A percentile compares a stretch with the other conserved stretches of the same genome.
These are phyloP conservation scores for Raffaelea deltoideospora DNA, from an alignment of 2,329 filamentous ascomycete genomes.

Conservation along the genomic window DNA sequence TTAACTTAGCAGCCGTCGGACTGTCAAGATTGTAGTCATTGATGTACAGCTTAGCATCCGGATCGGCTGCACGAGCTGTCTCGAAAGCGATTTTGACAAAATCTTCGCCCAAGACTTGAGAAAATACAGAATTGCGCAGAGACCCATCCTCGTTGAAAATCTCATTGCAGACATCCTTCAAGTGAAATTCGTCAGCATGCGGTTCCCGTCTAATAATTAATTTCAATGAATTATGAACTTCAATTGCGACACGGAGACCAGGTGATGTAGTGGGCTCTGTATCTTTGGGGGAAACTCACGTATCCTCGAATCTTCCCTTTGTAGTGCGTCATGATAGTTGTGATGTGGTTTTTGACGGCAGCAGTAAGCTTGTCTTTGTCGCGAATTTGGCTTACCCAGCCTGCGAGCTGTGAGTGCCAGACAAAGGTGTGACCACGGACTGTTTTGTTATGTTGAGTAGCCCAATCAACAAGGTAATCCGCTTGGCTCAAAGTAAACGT, in stretches of 20 bases:
- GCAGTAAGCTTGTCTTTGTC: constrained; percentile 34
- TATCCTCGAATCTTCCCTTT: constrained; percentile 49
- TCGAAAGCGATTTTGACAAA: constrained; percentile 57
- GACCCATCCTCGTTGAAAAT: constrained; percentile 47
- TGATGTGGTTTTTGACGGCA: constrained; percentile 46
- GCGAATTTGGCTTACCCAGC: constrained; percentile 42
- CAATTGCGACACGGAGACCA: not conserved
- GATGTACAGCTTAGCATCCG: constrained; percentile 55
- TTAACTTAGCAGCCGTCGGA: constrained; percentile 40
- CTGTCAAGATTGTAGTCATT: constrained; percentile 59
- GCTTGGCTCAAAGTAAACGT: constrained; percentile 40
- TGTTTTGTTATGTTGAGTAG: constrained; percentile 36
- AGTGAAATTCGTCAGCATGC: not conserved
- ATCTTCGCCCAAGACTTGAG: constrained; percentile 50
- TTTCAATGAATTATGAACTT: too few species aligned
- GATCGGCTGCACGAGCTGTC: constrained; percentile 51
- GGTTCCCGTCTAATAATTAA: too few species aligned
- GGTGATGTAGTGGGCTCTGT: too few species aligned
- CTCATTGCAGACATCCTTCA: constrained; percentile 47
- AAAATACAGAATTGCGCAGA: constrained; percentile 48
- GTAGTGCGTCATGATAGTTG: constrained; percentile 39
- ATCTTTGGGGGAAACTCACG: constrained; percentile 18
- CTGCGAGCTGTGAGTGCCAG: constrained; percentile 46
- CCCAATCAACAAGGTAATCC: constrained; percentile 46
- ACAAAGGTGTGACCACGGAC: constrained; percentile 52